Evolutionary conservation across 164 flowering plant species (phyloP), one percentile per base, ranked within the genome.

Genomic region (Macadamia integrifolia): DNA sequence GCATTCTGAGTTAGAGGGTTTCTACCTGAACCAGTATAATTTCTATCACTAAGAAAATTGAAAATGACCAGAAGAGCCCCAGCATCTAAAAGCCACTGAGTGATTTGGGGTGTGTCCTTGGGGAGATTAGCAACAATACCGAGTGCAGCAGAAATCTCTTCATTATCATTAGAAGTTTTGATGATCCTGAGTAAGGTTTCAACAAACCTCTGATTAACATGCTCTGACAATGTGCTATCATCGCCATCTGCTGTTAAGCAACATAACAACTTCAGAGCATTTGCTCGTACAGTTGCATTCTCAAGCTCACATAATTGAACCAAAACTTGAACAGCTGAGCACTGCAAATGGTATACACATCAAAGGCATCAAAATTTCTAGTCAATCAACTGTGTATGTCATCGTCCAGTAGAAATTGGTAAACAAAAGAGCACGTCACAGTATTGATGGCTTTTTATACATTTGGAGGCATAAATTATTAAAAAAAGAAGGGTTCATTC

Each of bases 41-140:
- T 71, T 12, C 66, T 69, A 61, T 67, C 58, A 13, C 9, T 63
- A 30, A 86, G 81, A 63, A 61, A 64, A 12, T 15, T 60, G 55
- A 71, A 63, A 57, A 86, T 79, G 44, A 69, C 64, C 18, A 76
- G 76, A 59, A 84, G 75, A 28, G 83, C 86, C 46, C 78, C 82
- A 13, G 81, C 80, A 66, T 81, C 85, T 46, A 83, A 57, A 69
- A 89, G 88, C 86, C 85, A 84, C 68, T 78, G 78, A n/a, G 85
- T 81, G 53, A 84, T 76, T 65, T 81, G 71, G 30, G 71, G 61
- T 15, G 68, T 61, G 6, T 65, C 71, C 55, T 70, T 72, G n/a
- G 91, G 87, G 15, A 87, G 82, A 72, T 79, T 79, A 18, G 84
- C 75, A 66, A 87, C 77, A 23, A 81, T 79, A 60, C 88, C 88